phyloP scores from a whole-genome alignment of 768 basidiomycete genomes.

The Leccinum boreale region DNA sequence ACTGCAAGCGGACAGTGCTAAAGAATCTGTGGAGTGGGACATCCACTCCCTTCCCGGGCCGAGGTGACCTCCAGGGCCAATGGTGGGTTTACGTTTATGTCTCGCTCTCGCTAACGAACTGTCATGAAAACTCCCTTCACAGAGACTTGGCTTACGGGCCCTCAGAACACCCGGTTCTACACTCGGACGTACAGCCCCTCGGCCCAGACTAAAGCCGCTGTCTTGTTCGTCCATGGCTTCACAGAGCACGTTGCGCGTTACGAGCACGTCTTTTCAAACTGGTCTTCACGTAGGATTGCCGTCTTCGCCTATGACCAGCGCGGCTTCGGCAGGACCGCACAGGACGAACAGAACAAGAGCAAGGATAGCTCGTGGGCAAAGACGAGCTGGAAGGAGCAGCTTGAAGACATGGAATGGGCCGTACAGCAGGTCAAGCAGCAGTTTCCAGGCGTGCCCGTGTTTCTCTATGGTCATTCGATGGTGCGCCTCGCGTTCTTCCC shows the following conservation, averaged over 20 bases:
- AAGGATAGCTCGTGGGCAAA: constrained; percentile 57
- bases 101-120: not conserved
- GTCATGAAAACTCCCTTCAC: constrained; percentile 26
- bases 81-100: not conserved
- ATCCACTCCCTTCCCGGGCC: not conserved
- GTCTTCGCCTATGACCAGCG: constrained; percentile 78
- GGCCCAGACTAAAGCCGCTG: constrained; percentile 43
- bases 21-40: not conserved
- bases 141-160: constrained; percentile 60
- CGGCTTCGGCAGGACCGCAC: constrained; percentile 74
- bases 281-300: constrained; percentile 52
- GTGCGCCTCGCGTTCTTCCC: constrained; percentile 33
- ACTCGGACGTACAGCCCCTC: constrained; percentile 59
- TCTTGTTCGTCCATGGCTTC: constrained; percentile 79
- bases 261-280: constrained; percentile 56
- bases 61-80: too few species aligned
- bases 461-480: constrained; percentile 81
- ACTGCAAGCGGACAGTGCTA: not conserved
- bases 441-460: constrained; percentile 47
- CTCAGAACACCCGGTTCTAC: constrained; percentile 59
- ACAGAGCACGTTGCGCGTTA: constrained; percentile 73
- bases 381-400: constrained; percentile 59
- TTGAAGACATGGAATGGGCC: constrained; percentile 70
- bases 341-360: constrained; percentile 54
- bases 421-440: constrained; percentile 45